Evolutionary conservation across 805 yeast species (phyloP), one percentile per base, ranked within the genome.

Genomic region (Metschnikowia santaceciliae): DNA sequence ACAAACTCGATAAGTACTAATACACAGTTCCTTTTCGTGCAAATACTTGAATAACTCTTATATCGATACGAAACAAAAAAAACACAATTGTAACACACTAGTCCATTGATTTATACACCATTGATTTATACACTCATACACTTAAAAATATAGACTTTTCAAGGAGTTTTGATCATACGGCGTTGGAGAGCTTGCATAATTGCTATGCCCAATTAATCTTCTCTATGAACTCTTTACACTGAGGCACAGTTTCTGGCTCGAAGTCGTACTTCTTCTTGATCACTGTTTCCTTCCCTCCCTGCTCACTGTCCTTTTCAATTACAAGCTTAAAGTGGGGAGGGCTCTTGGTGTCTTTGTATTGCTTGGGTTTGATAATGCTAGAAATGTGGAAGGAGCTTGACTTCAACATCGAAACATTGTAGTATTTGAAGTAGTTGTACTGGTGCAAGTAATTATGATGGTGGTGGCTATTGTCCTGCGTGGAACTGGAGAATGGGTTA

Each of bases 321-420:
- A 88, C 84, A 6, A 92, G 81, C 65, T 91, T 91, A 71, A 92
- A 89, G 59, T 88, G 86, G 14, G 79, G 77, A 0, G 92, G 90
- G 19, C 84, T 81, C 59, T 89, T 86, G 41, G 67, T 58, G 42
- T 63, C 62, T 36, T 79, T 75, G 46, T 90, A 86, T 63, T 85
- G 94, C 61, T 90, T 90, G 54, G 88, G 78, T 51, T 83, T 81
- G 15, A 81, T 66, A 22, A 92, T 82, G 61, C 88, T 96, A 17
- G 87, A 80, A 8, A 90, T 81, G 61, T 90, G 96, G 65, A 91
- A 89, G 0, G 95, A 86, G 14, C 90, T 82, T 0, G 96, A 91
- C 63, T 91, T 91, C 58, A 86, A 80, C 66, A 77, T 72, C 63
- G 86, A 94, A 60, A 86, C 81, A 79, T 89, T 71, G 52, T 74